phyloP scores from a whole-genome alignment of 2,329 filamentous ascomycete species.

The Fusarium concolor region DNA sequence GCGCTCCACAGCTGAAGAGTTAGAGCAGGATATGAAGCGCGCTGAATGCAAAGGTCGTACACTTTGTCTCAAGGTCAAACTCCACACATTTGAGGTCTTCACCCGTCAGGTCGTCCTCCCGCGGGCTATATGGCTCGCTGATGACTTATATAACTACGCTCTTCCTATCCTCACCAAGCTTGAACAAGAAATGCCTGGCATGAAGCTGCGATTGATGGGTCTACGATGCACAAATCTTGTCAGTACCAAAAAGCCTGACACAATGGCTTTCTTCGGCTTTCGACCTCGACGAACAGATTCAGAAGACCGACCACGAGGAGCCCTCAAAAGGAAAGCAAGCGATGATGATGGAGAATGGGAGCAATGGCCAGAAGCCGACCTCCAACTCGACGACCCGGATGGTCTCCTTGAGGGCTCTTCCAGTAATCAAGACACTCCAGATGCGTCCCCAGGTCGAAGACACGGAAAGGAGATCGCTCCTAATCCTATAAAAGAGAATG shows the following conservation, averaged over 20 bases:
- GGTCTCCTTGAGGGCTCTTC: slow-evolving; percentile 15
- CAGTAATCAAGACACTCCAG: slow-evolving; percentile 17
- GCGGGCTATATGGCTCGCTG: slow-evolving; percentile 76
- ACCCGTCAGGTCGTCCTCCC: slow-evolving; percentile 83
- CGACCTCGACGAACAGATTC: slow-evolving; percentile 50
- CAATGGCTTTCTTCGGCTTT: slow-evolving; percentile 83
- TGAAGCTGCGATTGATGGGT: slow-evolving; percentile 88
- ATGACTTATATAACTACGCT: slow-evolving; percentile 85
- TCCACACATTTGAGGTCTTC: slow-evolving; percentile 92
- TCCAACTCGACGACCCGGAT: slow-evolving; percentile 49
- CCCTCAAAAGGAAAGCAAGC: slow-evolving; percentile 53
- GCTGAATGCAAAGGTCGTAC: slow-evolving; percentile 92
- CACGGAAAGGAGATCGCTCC: slow-evolving; percentile 66
- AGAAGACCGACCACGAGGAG: slow-evolving; percentile 24
- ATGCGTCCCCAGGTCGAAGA: slow-evolving; percentile 26
- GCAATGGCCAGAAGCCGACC: slow-evolving; percentile 74
- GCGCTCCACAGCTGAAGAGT: slow-evolving; percentile 81
- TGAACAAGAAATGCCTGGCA: slow-evolving; percentile 81
- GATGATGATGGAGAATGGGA: slow-evolving; percentile 65
- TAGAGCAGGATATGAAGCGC: slow-evolving; percentile 84
- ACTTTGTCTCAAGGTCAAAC: slow-evolving; percentile 89
- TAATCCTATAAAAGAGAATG: slow-evolving; percentile 54
- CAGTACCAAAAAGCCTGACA: slow-evolving; percentile 83
- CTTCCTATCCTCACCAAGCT: slow-evolving; percentile 87
- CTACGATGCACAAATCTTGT: slow-evolving; percentile 88